phyloP scores from a whole-genome alignment of 177 flowering plant species.

The Tripterygium wilfordii region DNA sequence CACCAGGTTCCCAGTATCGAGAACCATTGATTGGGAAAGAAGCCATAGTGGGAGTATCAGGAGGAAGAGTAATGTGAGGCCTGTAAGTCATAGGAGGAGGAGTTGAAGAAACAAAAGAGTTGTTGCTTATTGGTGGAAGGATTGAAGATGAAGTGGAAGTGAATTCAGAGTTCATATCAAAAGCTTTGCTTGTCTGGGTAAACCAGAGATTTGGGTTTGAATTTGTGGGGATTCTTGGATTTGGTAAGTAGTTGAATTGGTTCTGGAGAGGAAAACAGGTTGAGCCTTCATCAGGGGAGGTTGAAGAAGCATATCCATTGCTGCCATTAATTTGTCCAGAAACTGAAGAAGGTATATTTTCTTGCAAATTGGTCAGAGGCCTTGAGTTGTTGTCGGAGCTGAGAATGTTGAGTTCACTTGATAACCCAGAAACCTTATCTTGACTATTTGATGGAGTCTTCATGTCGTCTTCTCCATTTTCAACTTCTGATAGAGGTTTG shows the following conservation, averaged over 20 bases:
- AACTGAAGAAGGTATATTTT: conserved; percentile 6
- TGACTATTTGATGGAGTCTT: conserved; percentile 1
- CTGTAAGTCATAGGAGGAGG: conserved; percentile 7
- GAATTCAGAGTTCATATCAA: conserved; percentile 17
- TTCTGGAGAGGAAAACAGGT: conserved; percentile 11
- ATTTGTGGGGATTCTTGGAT: conserved; percentile 8
- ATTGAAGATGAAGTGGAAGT: conserved; percentile 6
- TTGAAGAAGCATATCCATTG: conserved; percentile 1
- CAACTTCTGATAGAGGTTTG: conserved; percentile 26
- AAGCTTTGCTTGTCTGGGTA: conserved; percentile 6
- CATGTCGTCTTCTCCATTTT: conserved; percentile 20
- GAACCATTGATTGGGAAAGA: conserved; percentile 3
- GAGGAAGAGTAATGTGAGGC: conserved; percentile 9
- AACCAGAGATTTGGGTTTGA: conserved; percentile 18
- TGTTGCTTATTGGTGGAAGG: conserved; percentile 5
- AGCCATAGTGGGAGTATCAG: conserved; percentile 8
- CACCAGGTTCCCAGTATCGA: conserved; percentile 12
- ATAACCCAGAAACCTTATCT: conserved; percentile 5
- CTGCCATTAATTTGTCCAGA: conserved; percentile 1
- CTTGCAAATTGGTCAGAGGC: neutral
- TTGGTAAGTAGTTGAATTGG: conserved; percentile 15
- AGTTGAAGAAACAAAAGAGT: conserved; percentile 5
- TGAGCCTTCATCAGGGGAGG: conserved; percentile 8
- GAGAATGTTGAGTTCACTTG: conserved; percentile 21
- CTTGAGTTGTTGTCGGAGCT: conserved; percentile 5